phyloP scores from a whole-genome alignment of 2,329 filamentous ascomycete species.

The Purpureocillium takamizusanense region DNA sequence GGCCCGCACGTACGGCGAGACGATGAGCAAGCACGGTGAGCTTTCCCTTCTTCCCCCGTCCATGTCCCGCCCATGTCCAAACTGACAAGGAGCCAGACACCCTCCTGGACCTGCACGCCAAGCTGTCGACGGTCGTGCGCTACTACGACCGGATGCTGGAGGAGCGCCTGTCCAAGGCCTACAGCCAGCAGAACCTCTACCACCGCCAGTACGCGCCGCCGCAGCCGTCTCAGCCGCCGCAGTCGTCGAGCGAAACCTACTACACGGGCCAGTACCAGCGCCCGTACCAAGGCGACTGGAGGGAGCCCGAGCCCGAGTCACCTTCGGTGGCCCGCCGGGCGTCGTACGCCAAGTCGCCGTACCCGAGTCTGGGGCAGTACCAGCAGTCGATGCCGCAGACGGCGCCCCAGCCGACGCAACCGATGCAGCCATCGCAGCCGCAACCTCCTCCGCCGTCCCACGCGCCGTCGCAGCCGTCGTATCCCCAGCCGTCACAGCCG shows the following conservation, averaged over 20 bases:
- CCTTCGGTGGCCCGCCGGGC: constrained; percentile 40
- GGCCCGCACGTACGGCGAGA: constrained; percentile 91
- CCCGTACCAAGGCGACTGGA: constrained; percentile 21
- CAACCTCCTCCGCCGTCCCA: constrained; percentile 17
- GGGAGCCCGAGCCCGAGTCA: constrained; percentile 6
- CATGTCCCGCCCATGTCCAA: too few species aligned
- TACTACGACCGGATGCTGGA: constrained; percentile 99
- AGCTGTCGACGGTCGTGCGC: constrained; percentile 88
- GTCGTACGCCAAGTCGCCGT: constrained; percentile 37
- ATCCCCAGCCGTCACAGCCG: too few species aligned
- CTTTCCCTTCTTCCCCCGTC: constrained; percentile 4
- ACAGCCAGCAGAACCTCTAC: constrained; percentile 68
- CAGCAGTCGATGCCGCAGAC: constrained; percentile 36
- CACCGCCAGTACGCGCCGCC: constrained; percentile 52
- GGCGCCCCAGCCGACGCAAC: constrained; percentile 27
- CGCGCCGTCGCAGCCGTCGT: too few species aligned
- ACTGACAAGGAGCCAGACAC: constrained; percentile 53
- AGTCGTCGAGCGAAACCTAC: constrained; percentile 71
- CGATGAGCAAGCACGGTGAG: constrained; percentile 97
- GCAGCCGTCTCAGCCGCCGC: constrained; percentile 50
- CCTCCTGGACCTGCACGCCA: constrained; percentile 85
- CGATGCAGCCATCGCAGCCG: neutral
- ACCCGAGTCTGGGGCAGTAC: constrained; percentile 31
- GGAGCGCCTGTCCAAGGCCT: constrained; percentile 86
- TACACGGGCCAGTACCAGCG: constrained; percentile 61